Evolutionary conservation across 2,329 filamentous ascomycete genomes (phyloP).

Genomic region (Colletotrichum euphorbiae): DNA sequence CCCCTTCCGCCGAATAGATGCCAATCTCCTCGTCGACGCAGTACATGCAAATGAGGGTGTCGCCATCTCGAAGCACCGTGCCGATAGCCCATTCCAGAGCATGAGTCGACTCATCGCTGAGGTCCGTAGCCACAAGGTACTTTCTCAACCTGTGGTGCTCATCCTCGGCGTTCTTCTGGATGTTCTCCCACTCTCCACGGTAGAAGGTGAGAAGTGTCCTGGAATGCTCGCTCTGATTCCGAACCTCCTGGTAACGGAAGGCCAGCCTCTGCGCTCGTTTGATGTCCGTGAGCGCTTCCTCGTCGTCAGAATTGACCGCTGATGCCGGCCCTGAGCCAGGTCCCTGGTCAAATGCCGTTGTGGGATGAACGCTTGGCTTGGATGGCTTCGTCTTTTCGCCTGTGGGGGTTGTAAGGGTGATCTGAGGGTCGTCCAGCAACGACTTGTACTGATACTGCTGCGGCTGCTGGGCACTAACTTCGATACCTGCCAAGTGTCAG

Average conservation of each 20-base stretch:
- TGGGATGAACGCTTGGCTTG: constrained; percentile 78
- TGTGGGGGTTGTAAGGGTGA: constrained; percentile 72
- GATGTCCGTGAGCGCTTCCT: constrained; percentile 86
- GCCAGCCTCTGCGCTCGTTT: constrained; percentile 87
- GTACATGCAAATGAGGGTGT: constrained; percentile 93
- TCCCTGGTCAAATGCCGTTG: constrained; percentile 83
- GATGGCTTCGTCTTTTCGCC: constrained; percentile 68
- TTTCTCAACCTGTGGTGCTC: constrained; percentile 84
- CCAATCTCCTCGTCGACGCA: constrained; percentile 89
- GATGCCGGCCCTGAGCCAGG: constrained; percentile 65
- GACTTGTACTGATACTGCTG: constrained; percentile 68
- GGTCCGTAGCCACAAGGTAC: constrained; percentile 94
- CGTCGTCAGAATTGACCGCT: constrained; percentile 84
- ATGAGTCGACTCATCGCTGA: constrained; percentile 94
- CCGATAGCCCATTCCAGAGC: constrained; percentile 98
- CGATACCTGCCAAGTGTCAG: constrained; percentile 57
- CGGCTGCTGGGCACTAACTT: constrained; percentile 63
- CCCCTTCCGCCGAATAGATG: constrained; percentile 60
- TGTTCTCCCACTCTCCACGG: constrained; percentile 83
- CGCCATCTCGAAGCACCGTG: constrained; percentile 91
- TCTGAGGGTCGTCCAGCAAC: constrained; percentile 73
- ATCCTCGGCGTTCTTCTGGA: constrained; percentile 82
- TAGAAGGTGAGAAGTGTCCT: constrained; percentile 91
- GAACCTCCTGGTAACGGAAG: constrained; percentile 82
- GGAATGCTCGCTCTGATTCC: constrained; percentile 79